These are phyloP conservation scores for Thermothelomyces thermophilus DNA, from an alignment of 2,329 filamentous ascomycete species.

Conservation along the genomic window DNA sequence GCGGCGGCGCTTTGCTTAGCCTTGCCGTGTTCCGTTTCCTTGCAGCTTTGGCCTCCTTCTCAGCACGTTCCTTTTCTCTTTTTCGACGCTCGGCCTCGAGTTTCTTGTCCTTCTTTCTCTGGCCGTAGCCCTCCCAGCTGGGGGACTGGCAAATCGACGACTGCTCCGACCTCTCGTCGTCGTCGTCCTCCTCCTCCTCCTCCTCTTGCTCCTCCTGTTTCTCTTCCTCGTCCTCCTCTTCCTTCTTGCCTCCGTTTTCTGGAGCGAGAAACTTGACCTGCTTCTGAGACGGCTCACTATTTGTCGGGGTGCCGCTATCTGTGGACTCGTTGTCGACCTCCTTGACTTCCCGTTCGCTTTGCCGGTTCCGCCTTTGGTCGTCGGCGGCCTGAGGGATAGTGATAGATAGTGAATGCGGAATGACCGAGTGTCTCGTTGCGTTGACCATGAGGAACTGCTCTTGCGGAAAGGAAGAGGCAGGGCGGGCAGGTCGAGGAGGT, in stretches of 20 bases:
- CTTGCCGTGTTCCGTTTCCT: constrained; percentile 32
- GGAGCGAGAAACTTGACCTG: constrained; percentile 36
- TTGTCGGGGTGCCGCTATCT: constrained; percentile 16
- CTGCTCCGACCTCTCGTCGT: constrained; percentile 35
- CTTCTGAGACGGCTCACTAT: constrained; percentile 30
- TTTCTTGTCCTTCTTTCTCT: constrained; percentile 49
- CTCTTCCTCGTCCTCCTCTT: constrained; percentile 9
- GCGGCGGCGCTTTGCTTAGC: constrained; percentile 35
- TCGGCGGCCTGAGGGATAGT: constrained; percentile 25
- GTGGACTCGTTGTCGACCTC: constrained; percentile 13
- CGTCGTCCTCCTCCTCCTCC: constrained; percentile 20
- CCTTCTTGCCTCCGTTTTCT: constrained; percentile 23
- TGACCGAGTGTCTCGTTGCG: constrained; percentile 20
- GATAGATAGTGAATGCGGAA: constrained; percentile 28
- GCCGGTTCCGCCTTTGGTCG: background rate
- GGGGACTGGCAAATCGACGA: constrained; percentile 55
- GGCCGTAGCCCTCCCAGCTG: constrained; percentile 53
- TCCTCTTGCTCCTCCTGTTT: too few relatives aligned
- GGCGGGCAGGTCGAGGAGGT: constrained; percentile 25
- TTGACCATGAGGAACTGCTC: constrained; percentile 25
- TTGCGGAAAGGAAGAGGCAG: constrained; percentile 21
- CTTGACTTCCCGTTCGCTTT: constrained; percentile 9
- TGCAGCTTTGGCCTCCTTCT: constrained; percentile 33
- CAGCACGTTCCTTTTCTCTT: constrained; percentile 37
- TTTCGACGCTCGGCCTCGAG: constrained; percentile 35